These are phyloP conservation scores for Phytophthora sansomeana DNA, from an alignment of 352 stramenopile genomes.

Conservation along the genomic window DNA sequence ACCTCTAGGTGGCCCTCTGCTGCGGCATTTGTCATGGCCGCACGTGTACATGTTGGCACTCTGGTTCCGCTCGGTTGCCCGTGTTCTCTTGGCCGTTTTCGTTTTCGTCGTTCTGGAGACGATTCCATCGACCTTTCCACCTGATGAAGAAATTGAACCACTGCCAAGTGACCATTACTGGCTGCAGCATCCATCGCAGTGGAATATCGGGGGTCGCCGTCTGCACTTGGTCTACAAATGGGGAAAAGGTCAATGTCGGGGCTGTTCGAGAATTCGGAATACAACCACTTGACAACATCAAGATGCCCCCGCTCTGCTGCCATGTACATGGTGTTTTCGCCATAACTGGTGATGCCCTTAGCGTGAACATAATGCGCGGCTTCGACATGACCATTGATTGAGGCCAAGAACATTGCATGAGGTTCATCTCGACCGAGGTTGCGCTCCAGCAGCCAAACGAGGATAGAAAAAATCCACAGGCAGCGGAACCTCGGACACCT, in stretches of 20 bases:
- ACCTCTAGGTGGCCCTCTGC: constrained; percentile 37
- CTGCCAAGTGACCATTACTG: constrained; percentile 20
- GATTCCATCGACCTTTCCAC: constrained; percentile 20
- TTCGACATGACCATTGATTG: constrained; percentile 34
- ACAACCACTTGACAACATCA: constrained; percentile 33
- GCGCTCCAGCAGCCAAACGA: constrained; percentile 28
- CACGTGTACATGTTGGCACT: constrained; percentile 27
- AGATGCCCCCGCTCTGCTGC: constrained; percentile 34
- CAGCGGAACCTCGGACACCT: constrained; percentile 25
- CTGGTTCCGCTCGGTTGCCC: constrained; percentile 1
- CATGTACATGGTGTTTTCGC: constrained; percentile 30
- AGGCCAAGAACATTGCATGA: constrained; percentile 30
- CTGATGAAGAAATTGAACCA: constrained; percentile 41
- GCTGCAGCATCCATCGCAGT: constrained; percentile 35
- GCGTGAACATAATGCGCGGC: constrained; percentile 30
- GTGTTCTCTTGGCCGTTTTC: constrained; percentile 10
- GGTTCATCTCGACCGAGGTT: constrained; percentile 25
- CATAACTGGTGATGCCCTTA: constrained; percentile 28
- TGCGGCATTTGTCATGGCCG: constrained; percentile 47
- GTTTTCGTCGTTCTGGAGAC: constrained; percentile 24
- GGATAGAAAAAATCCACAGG: constrained; percentile 17
- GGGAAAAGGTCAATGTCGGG: constrained; percentile 29
- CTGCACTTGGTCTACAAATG: constrained; percentile 11
- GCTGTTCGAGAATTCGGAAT: constrained; percentile 18
- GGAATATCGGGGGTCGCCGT: constrained; percentile 16